Base-by-base conservation (phyloP, 192 early-diverging fungal genomes). In the Endogone sp. region DNA sequence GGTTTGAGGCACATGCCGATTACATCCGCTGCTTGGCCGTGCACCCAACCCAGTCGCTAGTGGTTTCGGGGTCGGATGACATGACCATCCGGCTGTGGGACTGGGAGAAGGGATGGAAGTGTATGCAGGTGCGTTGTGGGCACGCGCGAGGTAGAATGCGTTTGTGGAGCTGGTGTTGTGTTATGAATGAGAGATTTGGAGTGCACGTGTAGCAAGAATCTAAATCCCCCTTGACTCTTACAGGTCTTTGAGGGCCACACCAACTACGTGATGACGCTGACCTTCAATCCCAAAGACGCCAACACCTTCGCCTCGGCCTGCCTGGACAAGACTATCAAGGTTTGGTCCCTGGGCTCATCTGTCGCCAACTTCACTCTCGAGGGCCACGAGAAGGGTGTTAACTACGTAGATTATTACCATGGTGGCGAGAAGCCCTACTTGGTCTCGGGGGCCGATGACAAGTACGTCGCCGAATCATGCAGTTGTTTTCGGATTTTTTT, bases 21-120 rank as follows among this genome's bases (percentile, higher is more conserved):
- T 99, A 98, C 72, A 95, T 99, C 81, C 90, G 98, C 61, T 89
- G 89, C 75, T 87, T 99, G 62, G 96, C 96, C 23, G 94, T 99
- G 29, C 98, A 99, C 74, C 94, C 93, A 49, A 93, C 95, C n/a
- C 95, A 95, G 71, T 91, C 98, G 31, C 91, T 91, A 63, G 83
- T 99, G 27, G 81, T 99, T 57, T 94, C 95, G 2, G 89, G 94
- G 63, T 97, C 96, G 3, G 98, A 99, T 73, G 98, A 99, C 71
- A 93, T 94, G 91, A 86, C 90, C 3, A 96, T 99, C 76, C 96
- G 95, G 77, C 82, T 99, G 65, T 99, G 97, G 97, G 94, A 99
- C 82, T 99, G 97, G 97, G 98, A 99, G 54, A 97, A 97, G 80
- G 89, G 88, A 75, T 99, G 98, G 98, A 95, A 89, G 77, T 94